Evolutionary conservation across 768 basidiomycete species (phyloP), one percentile per base, ranked within the genome.

Genomic region (Naematelia encephala): DNA sequence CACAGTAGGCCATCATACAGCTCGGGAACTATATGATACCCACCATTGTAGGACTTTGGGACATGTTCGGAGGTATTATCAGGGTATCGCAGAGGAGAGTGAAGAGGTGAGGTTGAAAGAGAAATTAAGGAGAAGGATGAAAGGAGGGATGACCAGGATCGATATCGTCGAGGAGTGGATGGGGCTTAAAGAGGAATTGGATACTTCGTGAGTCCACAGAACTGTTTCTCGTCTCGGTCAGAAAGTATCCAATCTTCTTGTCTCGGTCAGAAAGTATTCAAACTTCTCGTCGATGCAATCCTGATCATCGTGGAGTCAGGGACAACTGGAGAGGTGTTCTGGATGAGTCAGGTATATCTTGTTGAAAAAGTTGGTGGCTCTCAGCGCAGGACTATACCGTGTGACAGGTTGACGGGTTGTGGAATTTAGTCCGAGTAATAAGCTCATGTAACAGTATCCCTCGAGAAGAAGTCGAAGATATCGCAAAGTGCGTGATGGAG

Each of bases 401-500:
- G n/a, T n/a, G n/a, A n/a, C n/a, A n/a, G n/a, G n/a, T n/a, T n/a
- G n/a, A n/a, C n/a, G n/a, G n/a, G n/a, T n/a, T n/a, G n/a, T n/a
- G n/a, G n/a, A n/a, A n/a, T n/a, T n/a, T n/a, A n/a, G n/a, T n/a
- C n/a, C n/a, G n/a, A n/a, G n/a, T n/a, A n/a, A n/a, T n/a, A n/a
- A n/a, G n/a, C n/a, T 48, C n/a, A 48, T 48, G 10, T 48, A 8
- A 39, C 34, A 86, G 84, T 70, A 91, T 94, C 30, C 80, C 88
- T 0, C 80, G 90, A 5, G 79, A 76, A 0, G 90, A 96, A 73
- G 88, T 89, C 0, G 86, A 90, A 58, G 84, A 87, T 65, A 91
- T 94, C 57, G 82, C 84, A n/a, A 68, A 68, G 1, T 78, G 84
- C 10, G 83, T 94, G 4, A 84, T 85, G 82, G 72, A 74, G n/a